Evolutionary conservation across 495 filamentous ascomycete genomes (phyloP).

Genomic region (Aspergillus olivimuriae): DNA sequence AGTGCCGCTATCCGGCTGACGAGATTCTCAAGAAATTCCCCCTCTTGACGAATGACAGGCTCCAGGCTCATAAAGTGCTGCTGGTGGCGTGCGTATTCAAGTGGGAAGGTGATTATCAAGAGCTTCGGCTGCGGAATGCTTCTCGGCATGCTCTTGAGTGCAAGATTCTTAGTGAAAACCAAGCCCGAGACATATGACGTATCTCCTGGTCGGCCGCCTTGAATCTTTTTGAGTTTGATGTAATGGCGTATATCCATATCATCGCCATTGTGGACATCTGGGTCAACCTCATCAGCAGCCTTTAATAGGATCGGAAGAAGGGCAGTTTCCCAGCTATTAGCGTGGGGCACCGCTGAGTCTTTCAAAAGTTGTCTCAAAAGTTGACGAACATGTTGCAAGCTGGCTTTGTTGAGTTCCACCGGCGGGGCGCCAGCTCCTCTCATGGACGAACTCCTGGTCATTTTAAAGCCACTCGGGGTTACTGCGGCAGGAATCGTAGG

Average conservation of each 20-base stretch:
- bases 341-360: conserved; percentile 67
- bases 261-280: conserved; percentile 80
- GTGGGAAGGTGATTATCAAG: conserved; percentile 87
- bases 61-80: conserved; percentile 98
- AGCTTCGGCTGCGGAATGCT: conserved; percentile 80
- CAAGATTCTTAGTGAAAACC: conserved; percentile 95
- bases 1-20: conserved; percentile 87
- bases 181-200: conserved; percentile 92
- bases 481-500: conserved; percentile 12
- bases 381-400: conserved; percentile 78
- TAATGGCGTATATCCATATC: conserved; percentile 99
- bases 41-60: conserved; percentile 93
- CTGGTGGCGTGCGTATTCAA: conserved; percentile 93
- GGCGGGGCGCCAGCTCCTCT: conserved; percentile 65
- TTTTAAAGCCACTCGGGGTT: conserved; percentile 43
- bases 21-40: conserved; percentile 87
- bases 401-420: conserved; percentile 77
- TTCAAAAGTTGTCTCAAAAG: conserved; percentile 76
- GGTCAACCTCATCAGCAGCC: conserved; percentile 91
- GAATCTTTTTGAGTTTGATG: conserved; percentile 94
- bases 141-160: conserved; percentile 90
- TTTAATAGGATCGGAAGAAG: conserved; percentile 86
- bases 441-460: conserved; percentile 81
- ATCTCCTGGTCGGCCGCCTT: conserved; percentile 82
- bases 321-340: conserved; percentile 79